Evolutionary conservation across 345 rosid species (phyloP), one percentile per base, ranked within the genome.

Genomic region (Acer campestre): DNA sequence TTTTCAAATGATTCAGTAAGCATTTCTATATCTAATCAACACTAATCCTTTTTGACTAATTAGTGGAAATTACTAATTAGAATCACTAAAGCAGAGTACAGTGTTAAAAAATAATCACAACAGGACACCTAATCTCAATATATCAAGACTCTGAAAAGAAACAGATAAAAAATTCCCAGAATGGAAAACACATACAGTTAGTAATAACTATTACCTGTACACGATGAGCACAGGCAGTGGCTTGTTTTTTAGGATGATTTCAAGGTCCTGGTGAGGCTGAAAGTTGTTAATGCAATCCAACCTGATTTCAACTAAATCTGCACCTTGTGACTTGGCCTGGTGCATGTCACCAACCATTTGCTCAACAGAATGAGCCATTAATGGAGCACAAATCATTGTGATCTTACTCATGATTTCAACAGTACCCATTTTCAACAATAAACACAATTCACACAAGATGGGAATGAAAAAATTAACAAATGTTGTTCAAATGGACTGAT

Each of bases 281-380:
- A 86, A 88, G 77, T 82, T 62, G 42, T 82, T 67, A 22, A 91
- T 72, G 35, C 25, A 75, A 44, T 88, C 94, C 85, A 91, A 66
- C 71, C 92, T 82, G 20, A 89, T 68, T 88, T 89, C 91, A 40
- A 81, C 90, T 9, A 84, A 66, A 38, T 86, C 86, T 11, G 91
- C 92, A 61, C 92, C 90, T 70, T 86, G 82, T 44, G 81, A 77
- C 81, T 86, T 88, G 25, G 90, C 92, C 66, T 23, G 44, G 10
- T 79, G 16, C 92, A 86, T 86, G 12, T 82, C 81, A 25, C 29
- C 62, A 23, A 86, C 70, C 80, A 83, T 70, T 79, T 82, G 82
- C 79, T 86, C 87, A 55, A 75, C 88, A 14, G 92, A 80, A 61
- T 75, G 56, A 44, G 77, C 82, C 86, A 83, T 80, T 74, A 86